A percentile compares a stretch with the other conserved stretches of the same genome.
Evolutionary conservation across 2,329 filamentous ascomycete genomes (phyloP).

Genomic region (Ophiostoma australiae): DNA sequence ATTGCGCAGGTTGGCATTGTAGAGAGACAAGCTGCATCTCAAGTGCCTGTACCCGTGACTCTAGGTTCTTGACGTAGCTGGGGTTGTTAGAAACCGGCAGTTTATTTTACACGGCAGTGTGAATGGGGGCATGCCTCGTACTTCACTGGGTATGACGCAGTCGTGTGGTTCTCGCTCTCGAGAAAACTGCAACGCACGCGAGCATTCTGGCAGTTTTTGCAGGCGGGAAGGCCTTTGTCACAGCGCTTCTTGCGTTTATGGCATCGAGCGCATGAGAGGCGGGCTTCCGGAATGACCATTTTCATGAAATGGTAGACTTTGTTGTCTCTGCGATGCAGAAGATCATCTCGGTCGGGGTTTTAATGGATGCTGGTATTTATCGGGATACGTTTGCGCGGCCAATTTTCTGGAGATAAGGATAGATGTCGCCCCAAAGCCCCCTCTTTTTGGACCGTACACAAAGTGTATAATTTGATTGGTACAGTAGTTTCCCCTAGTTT

Average conservation of each 20-base stretch:
- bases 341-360: background rate
- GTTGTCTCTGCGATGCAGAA: background rate
- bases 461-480: constrained; percentile 7
- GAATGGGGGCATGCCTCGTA: constrained; percentile 29
- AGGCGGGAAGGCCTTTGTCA: constrained; percentile 38
- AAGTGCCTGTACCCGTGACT: constrained; percentile 18
- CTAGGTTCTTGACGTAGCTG: constrained; percentile 20
- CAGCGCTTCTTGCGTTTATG: constrained; percentile 43
- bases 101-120: background rate
- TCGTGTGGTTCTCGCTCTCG: constrained; percentile 36
- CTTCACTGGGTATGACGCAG: constrained; percentile 40
- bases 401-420: constrained; percentile 7
- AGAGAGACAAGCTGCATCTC: constrained; percentile 12
- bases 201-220: constrained; percentile 38
- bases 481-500: no score
- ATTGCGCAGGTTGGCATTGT: background rate
- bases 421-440: background rate
- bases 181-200: constrained; percentile 40
- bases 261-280: constrained; percentile 32
- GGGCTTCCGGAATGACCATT: constrained; percentile 22
- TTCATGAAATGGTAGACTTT: background rate
- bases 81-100: background rate
- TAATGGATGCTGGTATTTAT: background rate
- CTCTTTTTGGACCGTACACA: background rate
- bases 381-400: background rate